phyloP scores from a whole-genome alignment of 306 rosid species.

The Begonia peltatifolia region DNA sequence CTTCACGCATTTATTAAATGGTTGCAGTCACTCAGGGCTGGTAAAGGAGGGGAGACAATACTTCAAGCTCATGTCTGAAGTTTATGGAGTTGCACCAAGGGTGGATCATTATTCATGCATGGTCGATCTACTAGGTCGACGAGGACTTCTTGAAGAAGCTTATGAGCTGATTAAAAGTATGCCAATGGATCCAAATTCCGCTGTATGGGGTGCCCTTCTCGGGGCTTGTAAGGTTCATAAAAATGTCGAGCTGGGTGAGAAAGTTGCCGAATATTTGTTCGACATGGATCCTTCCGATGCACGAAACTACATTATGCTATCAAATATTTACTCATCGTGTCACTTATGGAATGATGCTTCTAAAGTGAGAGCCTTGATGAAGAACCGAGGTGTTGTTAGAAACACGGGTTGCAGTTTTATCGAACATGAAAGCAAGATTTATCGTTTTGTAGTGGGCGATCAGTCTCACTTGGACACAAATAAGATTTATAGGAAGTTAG shows the following conservation, averaged over 20 bases:
- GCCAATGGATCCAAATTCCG: slow-evolving; percentile 64
- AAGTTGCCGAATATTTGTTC: slow-evolving; percentile 49
- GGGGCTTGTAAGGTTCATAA: slow-evolving; percentile 58
- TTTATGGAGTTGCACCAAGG: slow-evolving; percentile 37
- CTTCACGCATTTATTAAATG: slow-evolving; percentile 66
- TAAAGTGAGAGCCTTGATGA: slow-evolving; percentile 49
- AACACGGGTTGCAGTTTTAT: slow-evolving; percentile 52
- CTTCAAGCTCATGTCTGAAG: slow-evolving; percentile 40
- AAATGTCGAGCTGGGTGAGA: slow-evolving; percentile 46
- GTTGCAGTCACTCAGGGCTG: slow-evolving; percentile 81
- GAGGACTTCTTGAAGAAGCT: slow-evolving; percentile 48
- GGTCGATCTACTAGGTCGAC: slow-evolving; percentile 78
- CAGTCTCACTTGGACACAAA: slow-evolving; percentile 41
- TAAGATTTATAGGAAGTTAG: slow-evolving; percentile 43
- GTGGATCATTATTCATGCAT: slow-evolving; percentile 75
- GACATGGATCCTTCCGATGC: slow-evolving; percentile 44
- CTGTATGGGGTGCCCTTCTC: slow-evolving; percentile 74
- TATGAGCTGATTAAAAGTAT: slow-evolving; percentile 36
- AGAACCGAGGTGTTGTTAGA: slow-evolving; percentile 31
- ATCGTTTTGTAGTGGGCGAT: slow-evolving; percentile 47
- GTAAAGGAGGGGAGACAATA: slow-evolving; percentile 44
- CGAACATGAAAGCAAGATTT: slow-evolving; percentile 41
- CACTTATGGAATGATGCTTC: slow-evolving; percentile 61
- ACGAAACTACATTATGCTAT: slow-evolving; percentile 59
- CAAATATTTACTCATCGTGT: slow-evolving; percentile 51